phyloP scores from a whole-genome alignment of 2,329 filamentous ascomycete genomes.

The Blastomyces emzantsi region DNA sequence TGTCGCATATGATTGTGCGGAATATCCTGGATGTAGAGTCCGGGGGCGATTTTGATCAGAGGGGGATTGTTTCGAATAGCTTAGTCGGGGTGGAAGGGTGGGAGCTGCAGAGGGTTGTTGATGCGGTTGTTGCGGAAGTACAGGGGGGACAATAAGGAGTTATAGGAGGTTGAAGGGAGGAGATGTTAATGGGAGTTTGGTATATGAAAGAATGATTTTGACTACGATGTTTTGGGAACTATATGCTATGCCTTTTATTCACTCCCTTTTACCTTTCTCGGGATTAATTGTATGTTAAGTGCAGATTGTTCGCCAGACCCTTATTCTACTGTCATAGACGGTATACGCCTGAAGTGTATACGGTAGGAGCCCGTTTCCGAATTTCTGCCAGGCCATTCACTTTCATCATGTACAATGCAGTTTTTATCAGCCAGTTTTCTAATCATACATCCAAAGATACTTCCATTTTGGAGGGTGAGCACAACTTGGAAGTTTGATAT shows the following conservation, averaged over 20 bases:
- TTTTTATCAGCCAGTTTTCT: not conserved
- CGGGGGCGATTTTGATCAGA: slow-evolving; percentile 15
- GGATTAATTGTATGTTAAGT: not conserved
- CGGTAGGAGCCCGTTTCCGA: not conserved
- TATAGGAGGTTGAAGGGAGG: not conserved
- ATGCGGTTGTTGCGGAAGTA: slow-evolving; percentile 1
- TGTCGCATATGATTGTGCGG: slow-evolving; percentile 9
- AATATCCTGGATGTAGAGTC: slow-evolving; percentile 10
- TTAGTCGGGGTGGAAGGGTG: slow-evolving; percentile 8
- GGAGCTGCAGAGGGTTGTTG: slow-evolving; percentile 4
- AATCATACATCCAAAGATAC: not conserved
- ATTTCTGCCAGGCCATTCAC: not conserved
- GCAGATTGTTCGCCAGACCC: no score
- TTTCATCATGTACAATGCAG: not conserved
- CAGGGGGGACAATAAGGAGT: not conserved
- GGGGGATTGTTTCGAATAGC: slow-evolving; percentile 12
- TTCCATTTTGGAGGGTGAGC: no score
- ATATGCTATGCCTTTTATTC: no score
- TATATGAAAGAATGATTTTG: not conserved
- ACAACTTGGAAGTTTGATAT: no score
- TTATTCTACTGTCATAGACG: not conserved
- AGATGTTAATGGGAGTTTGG: not conserved
- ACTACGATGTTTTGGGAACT: not conserved
- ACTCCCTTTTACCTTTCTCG: no score
- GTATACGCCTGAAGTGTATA: not conserved